phyloP scores from a whole-genome alignment of 2,329 filamentous ascomycete species.

The Diaporthe destruens region DNA sequence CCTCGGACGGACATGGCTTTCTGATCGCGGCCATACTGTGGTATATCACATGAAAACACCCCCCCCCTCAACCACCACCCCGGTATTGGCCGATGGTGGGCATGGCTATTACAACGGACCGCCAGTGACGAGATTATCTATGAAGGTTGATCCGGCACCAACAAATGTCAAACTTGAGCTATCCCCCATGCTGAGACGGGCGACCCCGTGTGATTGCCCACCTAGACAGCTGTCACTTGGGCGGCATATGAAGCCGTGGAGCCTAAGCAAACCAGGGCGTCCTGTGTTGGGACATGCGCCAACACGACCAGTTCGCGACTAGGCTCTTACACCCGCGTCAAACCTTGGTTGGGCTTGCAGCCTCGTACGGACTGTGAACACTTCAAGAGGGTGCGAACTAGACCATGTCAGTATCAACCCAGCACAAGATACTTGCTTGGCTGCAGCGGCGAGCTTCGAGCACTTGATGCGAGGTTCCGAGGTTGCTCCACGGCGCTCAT shows the following conservation, averaged over 20 bases:
- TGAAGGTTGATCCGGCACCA: not conserved
- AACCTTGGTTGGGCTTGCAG: not conserved
- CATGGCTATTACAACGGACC: not conserved
- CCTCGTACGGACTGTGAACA: not conserved
- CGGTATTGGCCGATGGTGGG: not conserved
- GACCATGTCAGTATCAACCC: not conserved
- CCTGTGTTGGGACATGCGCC: conserved; percentile 11
- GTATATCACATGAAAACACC: not conserved
- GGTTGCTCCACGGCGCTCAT: not conserved
- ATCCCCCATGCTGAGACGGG: conserved; percentile 1
- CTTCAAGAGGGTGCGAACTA: not conserved
- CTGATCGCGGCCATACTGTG: not conserved
- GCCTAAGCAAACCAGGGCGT: not conserved
- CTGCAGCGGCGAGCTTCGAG: not conserved
- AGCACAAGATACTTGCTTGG: not conserved
- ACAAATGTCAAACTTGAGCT: not conserved
- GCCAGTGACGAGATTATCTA: not conserved
- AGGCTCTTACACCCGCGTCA: conserved; percentile 12
- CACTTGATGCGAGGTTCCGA: not conserved
- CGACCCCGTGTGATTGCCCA: not conserved
- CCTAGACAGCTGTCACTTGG: conserved; percentile 12
- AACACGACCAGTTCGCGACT: not conserved
- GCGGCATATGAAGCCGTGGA: not conserved
- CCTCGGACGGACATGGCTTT: not conserved
- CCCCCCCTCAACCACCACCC: too few species aligned